Conservation (phyloP, 2,329 filamentous ascomycete genomes). For the Lasiodiplodia sp. region DNA sequence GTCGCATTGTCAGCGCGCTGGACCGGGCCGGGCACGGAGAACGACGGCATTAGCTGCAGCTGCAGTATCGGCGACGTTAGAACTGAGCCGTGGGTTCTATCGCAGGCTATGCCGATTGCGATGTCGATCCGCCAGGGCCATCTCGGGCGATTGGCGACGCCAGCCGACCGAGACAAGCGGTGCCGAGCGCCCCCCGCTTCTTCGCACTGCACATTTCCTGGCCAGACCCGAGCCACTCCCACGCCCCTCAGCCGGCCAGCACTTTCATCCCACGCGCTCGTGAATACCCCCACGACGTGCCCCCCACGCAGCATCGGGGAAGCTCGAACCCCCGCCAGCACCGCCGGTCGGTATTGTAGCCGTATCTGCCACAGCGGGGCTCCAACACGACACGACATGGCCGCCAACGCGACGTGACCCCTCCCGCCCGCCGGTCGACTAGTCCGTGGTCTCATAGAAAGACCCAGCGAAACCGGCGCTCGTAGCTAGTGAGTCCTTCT, state of each 20-base stretch:
- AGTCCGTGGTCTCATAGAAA: neutral
- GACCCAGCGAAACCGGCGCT: neutral
- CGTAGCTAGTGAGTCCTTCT: neutral
- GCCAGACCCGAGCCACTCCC: neutral
- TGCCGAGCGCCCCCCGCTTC: slow-evolving; percentile 1
- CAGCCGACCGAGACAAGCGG: slow-evolving; percentile 8
- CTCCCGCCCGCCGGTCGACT: neutral
- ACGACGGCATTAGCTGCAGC: neutral
- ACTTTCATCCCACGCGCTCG: slow-evolving; percentile 24
- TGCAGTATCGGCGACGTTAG: slow-evolving; percentile 24
- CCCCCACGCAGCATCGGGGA: slow-evolving; percentile 29
- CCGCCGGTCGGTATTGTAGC: neutral
- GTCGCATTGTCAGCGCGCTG: neutral
- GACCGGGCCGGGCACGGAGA: neutral
- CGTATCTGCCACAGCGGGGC: neutral
- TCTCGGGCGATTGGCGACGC: slow-evolving; percentile 14
- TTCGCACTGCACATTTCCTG: neutral
- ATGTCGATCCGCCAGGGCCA: slow-evolving; percentile 5
- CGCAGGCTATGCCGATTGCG: slow-evolving; percentile 21
- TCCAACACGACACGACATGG: slow-evolving; percentile 8
- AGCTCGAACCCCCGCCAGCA: slow-evolving; percentile 3
- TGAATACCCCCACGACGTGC: slow-evolving; percentile 36
- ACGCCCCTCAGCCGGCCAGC: neutral
- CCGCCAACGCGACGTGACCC: neutral
- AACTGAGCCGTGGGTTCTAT: slow-evolving; percentile 25